phyloP scores from a whole-genome alignment of 805 yeast genomes.

The Wickerhamia fluorescens region DNA sequence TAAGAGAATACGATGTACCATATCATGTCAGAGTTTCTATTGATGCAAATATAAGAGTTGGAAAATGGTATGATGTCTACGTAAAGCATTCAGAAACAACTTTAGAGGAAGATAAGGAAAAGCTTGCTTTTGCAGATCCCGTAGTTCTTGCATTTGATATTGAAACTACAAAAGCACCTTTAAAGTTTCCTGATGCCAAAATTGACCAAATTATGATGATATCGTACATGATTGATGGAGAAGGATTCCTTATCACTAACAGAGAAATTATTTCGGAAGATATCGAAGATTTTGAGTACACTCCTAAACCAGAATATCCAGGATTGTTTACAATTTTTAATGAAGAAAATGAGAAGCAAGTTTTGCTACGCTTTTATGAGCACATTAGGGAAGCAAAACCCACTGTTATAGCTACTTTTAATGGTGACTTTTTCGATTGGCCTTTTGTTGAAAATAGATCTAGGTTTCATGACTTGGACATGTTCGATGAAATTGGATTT shows the following conservation, averaged over 20 bases:
- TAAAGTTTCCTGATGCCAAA: slow-evolving; percentile 89
- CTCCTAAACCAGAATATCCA: slow-evolving; percentile 94
- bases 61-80: slow-evolving; percentile 88
- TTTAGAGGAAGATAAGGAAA: slow-evolving; percentile 56
- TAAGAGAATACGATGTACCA: slow-evolving; percentile 93
- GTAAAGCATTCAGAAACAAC: slow-evolving; percentile 50
- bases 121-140: slow-evolving; percentile 94
- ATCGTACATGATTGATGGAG: slow-evolving; percentile 98
- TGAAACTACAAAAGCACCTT: slow-evolving; percentile 93
- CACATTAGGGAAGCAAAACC: slow-evolving; percentile 86
- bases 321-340: slow-evolving; percentile 87
- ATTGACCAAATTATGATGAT: slow-evolving; percentile 97
- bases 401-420: slow-evolving; percentile 95
- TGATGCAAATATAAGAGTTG: slow-evolving; percentile 79
- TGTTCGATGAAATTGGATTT: slow-evolving; percentile 93
- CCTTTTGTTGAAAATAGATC: slow-evolving; percentile 94
- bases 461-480: slow-evolving; percentile 70
- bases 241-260: slow-evolving; percentile 89
- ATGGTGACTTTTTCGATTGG: slow-evolving; percentile 99
- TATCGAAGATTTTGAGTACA: slow-evolving; percentile 93
- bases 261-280: slow-evolving; percentile 91
- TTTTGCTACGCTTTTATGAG: slow-evolving; percentile 74
- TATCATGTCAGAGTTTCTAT: slow-evolving; percentile 95
- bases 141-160: slow-evolving; percentile 95
- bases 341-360: slow-evolving; percentile 75